Evolutionary conservation across 2,329 filamentous ascomycete genomes (phyloP).

Genomic region (Penicillium aurantiogriseum): DNA sequence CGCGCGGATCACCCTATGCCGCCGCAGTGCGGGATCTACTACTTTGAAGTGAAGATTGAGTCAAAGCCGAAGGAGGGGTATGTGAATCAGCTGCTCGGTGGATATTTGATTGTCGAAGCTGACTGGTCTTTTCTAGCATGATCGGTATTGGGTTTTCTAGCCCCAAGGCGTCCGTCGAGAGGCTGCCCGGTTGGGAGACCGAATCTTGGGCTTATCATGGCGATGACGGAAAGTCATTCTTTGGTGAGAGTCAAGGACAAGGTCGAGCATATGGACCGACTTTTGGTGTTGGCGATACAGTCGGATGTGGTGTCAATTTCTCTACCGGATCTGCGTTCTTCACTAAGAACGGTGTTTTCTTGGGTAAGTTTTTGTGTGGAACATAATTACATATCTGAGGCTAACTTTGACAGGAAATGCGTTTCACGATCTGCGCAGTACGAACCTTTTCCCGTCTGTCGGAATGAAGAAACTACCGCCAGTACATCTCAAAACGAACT

Average conservation of each 20-base stretch:
- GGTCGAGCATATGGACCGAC: constrained; percentile 60
- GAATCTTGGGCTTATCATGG: constrained; percentile 67
- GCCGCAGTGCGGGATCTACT: constrained; percentile 86
- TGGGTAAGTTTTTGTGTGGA: constrained; percentile 46
- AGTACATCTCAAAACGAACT: constrained; percentile 60
- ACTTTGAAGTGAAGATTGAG: constrained; percentile 74
- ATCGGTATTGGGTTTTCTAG: constrained; percentile 61
- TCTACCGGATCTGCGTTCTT: constrained; percentile 62
- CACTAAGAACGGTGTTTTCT: constrained; percentile 61
- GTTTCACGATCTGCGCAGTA: constrained; percentile 46
- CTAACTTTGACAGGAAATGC: constrained; percentile 53
- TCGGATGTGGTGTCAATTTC: constrained; percentile 66
- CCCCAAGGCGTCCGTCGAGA: constrained; percentile 57
- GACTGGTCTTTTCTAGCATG: constrained; percentile 25
- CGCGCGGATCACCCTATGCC: constrained; percentile 86
- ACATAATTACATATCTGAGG: background rate
- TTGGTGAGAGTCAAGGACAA: constrained; percentile 54
- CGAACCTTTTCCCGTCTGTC: constrained; percentile 55
- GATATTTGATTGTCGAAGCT: constrained; percentile 8
- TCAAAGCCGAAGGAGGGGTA: constrained; percentile 68
- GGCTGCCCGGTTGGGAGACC: constrained; percentile 64
- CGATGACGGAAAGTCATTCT: constrained; percentile 64
- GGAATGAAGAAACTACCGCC: constrained; percentile 64
- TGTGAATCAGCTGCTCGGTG: constrained; percentile 22
- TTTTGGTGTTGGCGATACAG: constrained; percentile 58